A percentile compares a stretch with the other conserved stretches of the same genome.
Evolutionary conservation across 495 filamentous ascomycete genomes (phyloP).

Genomic region (Talaromyces nanjingensis): DNA sequence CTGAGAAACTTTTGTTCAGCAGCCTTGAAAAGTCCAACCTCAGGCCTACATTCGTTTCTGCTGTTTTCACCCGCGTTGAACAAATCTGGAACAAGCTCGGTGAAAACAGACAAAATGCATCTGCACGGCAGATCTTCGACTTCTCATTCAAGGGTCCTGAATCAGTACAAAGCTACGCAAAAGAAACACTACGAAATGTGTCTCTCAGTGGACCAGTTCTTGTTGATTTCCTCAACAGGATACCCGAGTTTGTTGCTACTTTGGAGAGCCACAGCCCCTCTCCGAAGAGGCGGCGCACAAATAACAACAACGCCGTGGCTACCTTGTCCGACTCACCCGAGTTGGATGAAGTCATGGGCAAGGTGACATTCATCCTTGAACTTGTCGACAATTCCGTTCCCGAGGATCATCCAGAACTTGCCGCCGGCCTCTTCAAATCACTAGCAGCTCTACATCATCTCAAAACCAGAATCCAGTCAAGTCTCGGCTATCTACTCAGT

Average conservation of each 20-base stretch:
- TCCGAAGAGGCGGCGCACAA: slow-evolving; percentile 70
- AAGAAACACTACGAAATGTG: slow-evolving; percentile 61
- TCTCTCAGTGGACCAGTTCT: slow-evolving; percentile 65
- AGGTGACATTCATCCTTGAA: slow-evolving; percentile 81
- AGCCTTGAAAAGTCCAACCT: slow-evolving; percentile 29
- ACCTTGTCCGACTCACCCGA: slow-evolving; percentile 37
- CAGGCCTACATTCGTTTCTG: slow-evolving; percentile 47
- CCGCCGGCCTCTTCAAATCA: slow-evolving; percentile 70
- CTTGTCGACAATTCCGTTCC: slow-evolving; percentile 72
- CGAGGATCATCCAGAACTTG: slow-evolving; percentile 61
- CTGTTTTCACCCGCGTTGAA: slow-evolving; percentile 57
- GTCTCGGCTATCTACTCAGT: slow-evolving; percentile 79
- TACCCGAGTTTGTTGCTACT: slow-evolving; percentile 55
- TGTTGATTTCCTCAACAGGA: slow-evolving; percentile 56
- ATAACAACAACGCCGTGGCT: slow-evolving; percentile 50
- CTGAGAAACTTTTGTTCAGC: slow-evolving; percentile 51
- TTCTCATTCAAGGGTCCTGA: slow-evolving; percentile 30
- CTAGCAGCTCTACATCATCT: slow-evolving; percentile 80
- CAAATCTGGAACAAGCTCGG: slow-evolving; percentile 66
- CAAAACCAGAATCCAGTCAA: slow-evolving; percentile 61
- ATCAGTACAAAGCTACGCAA: slow-evolving; percentile 44
- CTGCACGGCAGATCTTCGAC: slow-evolving; percentile 56
- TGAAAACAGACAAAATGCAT: slow-evolving; percentile 48
- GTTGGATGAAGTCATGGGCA: slow-evolving; percentile 55
- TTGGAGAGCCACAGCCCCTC: slow-evolving; percentile 57